These are phyloP conservation scores for Rubia occidens DNA, from an alignment of 305 asterid species.

Conservation along the genomic window DNA sequence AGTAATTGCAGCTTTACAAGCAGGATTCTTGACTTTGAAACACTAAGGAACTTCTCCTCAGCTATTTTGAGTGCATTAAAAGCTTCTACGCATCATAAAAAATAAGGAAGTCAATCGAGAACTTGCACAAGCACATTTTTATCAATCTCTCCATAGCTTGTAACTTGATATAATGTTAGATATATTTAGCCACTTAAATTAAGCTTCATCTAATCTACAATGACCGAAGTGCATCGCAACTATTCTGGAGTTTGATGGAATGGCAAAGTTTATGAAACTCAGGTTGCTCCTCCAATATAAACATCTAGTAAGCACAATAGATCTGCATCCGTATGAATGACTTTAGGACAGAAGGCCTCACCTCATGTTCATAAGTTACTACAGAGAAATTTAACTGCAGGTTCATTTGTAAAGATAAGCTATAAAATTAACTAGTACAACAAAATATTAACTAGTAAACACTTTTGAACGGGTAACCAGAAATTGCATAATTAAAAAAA, in stretches of 20 bases:
- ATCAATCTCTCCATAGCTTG: not conserved
- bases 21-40: constrained; percentile 71
- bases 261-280: not conserved
- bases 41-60: constrained; percentile 60
- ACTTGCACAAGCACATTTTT: constrained; percentile 1
- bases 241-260: not conserved
- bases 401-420: not conserved
- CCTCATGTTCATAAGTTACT: not conserved
- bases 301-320: not conserved
- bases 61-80: constrained; percentile 74
- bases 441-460: not conserved
- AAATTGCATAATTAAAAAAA: not conserved
- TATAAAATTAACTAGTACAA: not conserved
- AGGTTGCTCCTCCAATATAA: not conserved
- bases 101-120: not conserved
- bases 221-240: not conserved
- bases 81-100: constrained; percentile 45
- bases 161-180: not conserved
- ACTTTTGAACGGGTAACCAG: not conserved
- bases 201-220: not conserved
- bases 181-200: not conserved
- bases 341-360: not conserved
- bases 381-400: not conserved
- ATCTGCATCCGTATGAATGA: not conserved
- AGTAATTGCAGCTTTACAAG: constrained; percentile 71